Evolutionary conservation across 2,329 filamentous ascomycete species (phyloP).

Genomic region (Pseudogymnoascus sp.): DNA sequence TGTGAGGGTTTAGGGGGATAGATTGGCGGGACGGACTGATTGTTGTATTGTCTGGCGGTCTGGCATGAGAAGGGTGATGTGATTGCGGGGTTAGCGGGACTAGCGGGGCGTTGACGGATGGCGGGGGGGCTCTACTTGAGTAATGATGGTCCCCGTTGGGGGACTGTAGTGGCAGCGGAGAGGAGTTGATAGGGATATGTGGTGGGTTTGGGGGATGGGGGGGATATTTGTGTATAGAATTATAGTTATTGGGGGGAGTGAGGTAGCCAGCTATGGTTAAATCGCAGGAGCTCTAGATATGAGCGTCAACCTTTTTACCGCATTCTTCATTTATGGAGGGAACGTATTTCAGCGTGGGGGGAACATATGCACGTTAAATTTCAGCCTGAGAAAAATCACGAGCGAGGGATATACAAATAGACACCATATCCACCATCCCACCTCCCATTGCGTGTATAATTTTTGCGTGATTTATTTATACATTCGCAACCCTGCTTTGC

Average conservation of each 20-base stretch:
- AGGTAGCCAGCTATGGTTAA: not conserved
- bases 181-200: not conserved
- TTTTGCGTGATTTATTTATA: too few species aligned
- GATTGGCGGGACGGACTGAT: not conserved
- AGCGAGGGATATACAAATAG: too few species aligned
- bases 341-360: too few species aligned
- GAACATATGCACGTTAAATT: too few species aligned
- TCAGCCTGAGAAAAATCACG: too few species aligned
- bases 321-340: too few species aligned
- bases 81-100: not conserved
- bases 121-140: not conserved
- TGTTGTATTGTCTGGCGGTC: not conserved
- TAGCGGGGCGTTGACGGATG: not conserved
- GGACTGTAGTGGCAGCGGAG: not conserved
- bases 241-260: not conserved
- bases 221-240: not conserved
- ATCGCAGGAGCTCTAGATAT: not conserved
- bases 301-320: too few species aligned
- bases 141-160: not conserved
- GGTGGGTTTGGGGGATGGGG: too few species aligned
- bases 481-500: too few species aligned
- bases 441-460: too few species aligned
- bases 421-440: too few species aligned
- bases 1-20: not conserved
- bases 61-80: not conserved